phyloP scores from a whole-genome alignment of 2,329 filamentous ascomycete species.

The Lachnellula suecica region DNA sequence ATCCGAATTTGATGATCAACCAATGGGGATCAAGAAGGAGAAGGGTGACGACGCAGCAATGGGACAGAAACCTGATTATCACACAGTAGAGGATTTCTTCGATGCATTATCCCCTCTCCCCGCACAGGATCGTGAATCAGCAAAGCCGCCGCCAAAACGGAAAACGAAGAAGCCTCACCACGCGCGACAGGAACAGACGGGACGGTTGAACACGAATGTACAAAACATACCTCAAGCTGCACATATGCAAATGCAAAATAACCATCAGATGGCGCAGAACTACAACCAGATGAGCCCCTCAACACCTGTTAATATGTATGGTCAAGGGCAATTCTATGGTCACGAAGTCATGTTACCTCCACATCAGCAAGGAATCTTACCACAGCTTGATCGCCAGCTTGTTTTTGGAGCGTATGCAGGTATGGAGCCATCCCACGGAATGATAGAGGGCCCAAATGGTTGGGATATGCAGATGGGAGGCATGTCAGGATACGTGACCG shows the following conservation, averaged over 20 bases:
- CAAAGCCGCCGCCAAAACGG: constrained; percentile 31
- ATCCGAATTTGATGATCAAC: constrained; percentile 78
- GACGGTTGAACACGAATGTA: constrained; percentile 26
- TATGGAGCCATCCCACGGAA: constrained; percentile 38
- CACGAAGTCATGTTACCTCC: constrained; percentile 53
- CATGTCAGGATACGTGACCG: constrained; percentile 31
- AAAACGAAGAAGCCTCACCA: constrained; percentile 40
- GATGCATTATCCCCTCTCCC: constrained; percentile 70
- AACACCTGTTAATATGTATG: constrained; percentile 29
- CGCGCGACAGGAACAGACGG: constrained; percentile 18
- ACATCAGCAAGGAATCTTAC: constrained; percentile 52
- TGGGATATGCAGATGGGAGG: constrained; percentile 31
- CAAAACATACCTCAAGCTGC: constrained; percentile 18
- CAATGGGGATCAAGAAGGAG: constrained; percentile 66
- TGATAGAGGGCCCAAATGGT: constrained; percentile 22
- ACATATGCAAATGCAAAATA: constrained; percentile 21
- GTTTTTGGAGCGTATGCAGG: constrained; percentile 72
- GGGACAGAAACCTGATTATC: constrained; percentile 84
- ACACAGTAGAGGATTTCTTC: constrained; percentile 94
- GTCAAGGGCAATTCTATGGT: constrained; percentile 32
- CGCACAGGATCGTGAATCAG: constrained; percentile 29
- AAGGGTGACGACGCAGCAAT: constrained; percentile 84
- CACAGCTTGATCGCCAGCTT: constrained; percentile 73
- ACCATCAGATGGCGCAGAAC: constrained; percentile 16
- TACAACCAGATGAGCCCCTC: constrained; percentile 31